Evolutionary conservation across 805 yeast species (phyloP).

Genomic region (Wickerhamiella brachini): DNA sequence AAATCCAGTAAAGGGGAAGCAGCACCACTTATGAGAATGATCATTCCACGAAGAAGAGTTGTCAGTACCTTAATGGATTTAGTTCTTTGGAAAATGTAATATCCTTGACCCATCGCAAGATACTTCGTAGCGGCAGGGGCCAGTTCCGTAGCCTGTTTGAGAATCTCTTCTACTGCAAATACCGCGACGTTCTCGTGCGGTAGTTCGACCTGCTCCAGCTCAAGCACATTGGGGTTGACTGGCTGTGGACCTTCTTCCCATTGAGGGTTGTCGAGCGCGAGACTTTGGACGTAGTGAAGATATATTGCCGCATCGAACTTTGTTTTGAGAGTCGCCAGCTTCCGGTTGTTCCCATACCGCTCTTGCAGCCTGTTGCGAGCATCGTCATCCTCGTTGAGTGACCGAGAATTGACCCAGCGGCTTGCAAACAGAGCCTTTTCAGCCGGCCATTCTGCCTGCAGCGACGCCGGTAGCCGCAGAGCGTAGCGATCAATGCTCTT

Average conservation of each 20-base stretch:
- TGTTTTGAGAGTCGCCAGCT: neutral
- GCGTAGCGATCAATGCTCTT: neutral
- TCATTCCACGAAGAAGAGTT: neutral
- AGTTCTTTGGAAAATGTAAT: neutral
- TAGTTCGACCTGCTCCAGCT: neutral
- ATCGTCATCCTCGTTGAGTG: too few species aligned
- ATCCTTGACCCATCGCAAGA: neutral
- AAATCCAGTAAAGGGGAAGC: neutral
- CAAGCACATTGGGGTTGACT: neutral
- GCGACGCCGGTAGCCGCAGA: neutral
- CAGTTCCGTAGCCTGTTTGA: neutral
- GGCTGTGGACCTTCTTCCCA: neutral
- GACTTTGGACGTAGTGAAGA: neutral
- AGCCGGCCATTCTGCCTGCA: neutral
- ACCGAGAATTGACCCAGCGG: neutral
- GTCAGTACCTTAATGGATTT: neutral
- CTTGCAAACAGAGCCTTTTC: neutral
- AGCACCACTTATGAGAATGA: neutral
- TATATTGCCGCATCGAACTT: neutral
- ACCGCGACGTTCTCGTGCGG: neutral
- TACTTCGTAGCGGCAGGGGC: neutral
- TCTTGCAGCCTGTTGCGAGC: neutral
- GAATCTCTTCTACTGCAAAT: neutral
- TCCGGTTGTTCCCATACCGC: neutral
- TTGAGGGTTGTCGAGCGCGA: neutral